Evolutionary conservation across 2,329 filamentous ascomycete genomes (phyloP), one percentile per base, ranked within the genome.

Genomic region (Alternaria sp.): DNA sequence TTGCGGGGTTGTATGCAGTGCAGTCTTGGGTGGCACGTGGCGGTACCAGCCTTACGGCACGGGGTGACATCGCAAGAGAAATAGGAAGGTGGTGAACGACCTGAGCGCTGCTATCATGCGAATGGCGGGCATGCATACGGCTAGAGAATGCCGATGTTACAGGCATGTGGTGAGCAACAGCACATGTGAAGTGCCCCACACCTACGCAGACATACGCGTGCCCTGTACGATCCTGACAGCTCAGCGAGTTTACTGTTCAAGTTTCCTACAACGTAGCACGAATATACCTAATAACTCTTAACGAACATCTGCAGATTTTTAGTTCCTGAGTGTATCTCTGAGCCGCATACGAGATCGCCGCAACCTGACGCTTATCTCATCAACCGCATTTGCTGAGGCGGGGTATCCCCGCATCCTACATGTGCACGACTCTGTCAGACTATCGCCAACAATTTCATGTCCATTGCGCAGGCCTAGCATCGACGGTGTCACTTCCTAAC

Each of bases 371-470:
- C 36, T 40, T 17, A 17, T 40, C 19, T 52, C 19, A 40, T 25
- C 30, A 9, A 15, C 49, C 30, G 26, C 40, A 44, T 26, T 30
- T 57, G 30, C 30, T 17, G 46, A 57, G 49, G 58, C 58, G 58
- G 52, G 58, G 58, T 47, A 32, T 28, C 17, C 23, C 23, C 36
- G 15, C 15, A 57, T 51, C n/a, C 19, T 19, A 45, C 26, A 19
- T 23, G 2, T 43, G 28, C 45, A 57, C 5, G 4, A 40, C 36
- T 40, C 36, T 40, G 17, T 58, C 36, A 36, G 32, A 19, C 45
- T 32, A 23, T 21, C 62, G 61, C 64, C 67, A 72, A 54, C 65
- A 57, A 66, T 67, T 49, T 51, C 40, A 47, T 52, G 59, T 68
- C 45, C 60, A 57, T 63, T 52, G 49, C 49, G 13, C 13, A 25